Conservation (phyloP, 2,329 filamentous ascomycete genomes). For the Macrophomina pseudophaseolina region DNA sequence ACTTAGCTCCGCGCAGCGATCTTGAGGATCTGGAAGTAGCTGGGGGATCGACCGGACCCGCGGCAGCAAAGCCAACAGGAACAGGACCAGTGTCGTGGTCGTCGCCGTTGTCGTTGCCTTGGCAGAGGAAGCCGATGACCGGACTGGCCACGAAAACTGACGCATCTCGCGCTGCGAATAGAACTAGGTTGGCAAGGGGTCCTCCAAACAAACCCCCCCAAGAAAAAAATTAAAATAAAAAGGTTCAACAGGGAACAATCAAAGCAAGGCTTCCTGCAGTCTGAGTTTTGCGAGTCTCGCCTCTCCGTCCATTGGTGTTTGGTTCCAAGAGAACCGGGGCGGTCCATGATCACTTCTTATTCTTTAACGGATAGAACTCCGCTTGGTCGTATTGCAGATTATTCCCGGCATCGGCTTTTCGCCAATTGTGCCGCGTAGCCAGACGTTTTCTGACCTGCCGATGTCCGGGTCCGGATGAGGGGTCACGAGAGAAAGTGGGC, state of each 20-base stretch:
- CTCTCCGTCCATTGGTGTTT: not conserved
- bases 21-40: conserved; percentile 4
- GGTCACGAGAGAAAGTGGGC: not conserved
- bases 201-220: not conserved
- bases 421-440: not conserved
- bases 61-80: not conserved
- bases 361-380: conserved; percentile 8
- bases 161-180: not conserved
- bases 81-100: not conserved
- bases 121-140: not conserved
- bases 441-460: not conserved
- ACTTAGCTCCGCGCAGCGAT: conserved; percentile 11
- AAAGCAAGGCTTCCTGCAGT: conserved; percentile 11
- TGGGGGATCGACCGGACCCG: conserved; percentile 3
- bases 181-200: not conserved
- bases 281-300: not conserved
- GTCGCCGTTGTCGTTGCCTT: not conserved
- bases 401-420: not conserved
- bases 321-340: not conserved
- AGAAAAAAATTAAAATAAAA: no score
- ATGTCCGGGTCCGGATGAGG: not conserved
- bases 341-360: conserved; percentile 2
- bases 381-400: not conserved
- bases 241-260: not conserved
- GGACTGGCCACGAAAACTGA: conserved; percentile 10